Base-by-base conservation (phyloP, 2,329 filamentous ascomycete genomes). In the Eutypella sp. region DNA sequence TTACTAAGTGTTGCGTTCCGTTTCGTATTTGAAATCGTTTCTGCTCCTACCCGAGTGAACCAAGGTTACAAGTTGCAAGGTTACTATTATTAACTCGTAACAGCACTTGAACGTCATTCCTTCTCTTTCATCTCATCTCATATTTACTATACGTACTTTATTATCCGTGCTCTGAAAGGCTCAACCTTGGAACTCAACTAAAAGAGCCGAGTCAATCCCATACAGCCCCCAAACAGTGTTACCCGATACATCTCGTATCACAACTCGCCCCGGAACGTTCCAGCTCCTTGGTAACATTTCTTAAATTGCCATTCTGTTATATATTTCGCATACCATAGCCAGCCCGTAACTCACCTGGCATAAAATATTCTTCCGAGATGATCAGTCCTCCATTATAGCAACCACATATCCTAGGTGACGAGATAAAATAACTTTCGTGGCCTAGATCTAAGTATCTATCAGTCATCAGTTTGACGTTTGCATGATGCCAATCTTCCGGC, bases 401-500 rank as follows among this genome's bases (percentile, higher is more conserved):
- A 24, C 36, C 15, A 15, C 23, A 20, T 22, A 11, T n/a, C n/a
- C 20, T 39, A 16, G 36, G 36, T 39, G 20, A n/a, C 36, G 36
- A 39, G n/a, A n/a, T n/a, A n/a, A 39, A n/a, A 23, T 11, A 29
- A 33, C 29, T 33, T 33, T 33, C 29, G 29, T 33, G 29, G n/a
- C 18, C 11, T 24, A 23, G 19, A 39, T 19, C 15, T 34, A 1
- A 8, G 15, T 9, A 16, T 34, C n/a, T 16, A n/a, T n/a, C n/a
- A n/a, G n/a, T n/a, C n/a, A n/a, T n/a, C n/a, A n/a, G n/a, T n/a
- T n/a, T n/a, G n/a, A n/a, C n/a, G n/a, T n/a, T 39, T 39, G 15
- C 36, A 39, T 15, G 23, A 82, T 82, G 79, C 79, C 79, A 53
- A 80, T 80, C 60, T 81, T 78, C 56, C 75, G 77, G 54, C 70